phyloP scores from a whole-genome alignment of 2,329 filamentous ascomycete species.

The Emydomyces testavorans region DNA sequence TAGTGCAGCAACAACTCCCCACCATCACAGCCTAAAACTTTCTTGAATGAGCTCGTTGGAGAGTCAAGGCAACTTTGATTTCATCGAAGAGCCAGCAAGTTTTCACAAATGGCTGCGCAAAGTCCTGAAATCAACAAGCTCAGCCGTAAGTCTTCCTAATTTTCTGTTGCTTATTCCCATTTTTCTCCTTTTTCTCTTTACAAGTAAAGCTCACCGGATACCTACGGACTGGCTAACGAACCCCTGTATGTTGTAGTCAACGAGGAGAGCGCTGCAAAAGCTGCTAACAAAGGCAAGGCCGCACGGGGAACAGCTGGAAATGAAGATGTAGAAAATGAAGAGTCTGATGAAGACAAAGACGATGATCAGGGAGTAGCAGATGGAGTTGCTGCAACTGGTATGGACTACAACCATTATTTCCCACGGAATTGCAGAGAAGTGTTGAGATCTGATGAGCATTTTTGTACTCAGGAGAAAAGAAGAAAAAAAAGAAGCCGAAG shows the following conservation, averaged over 20 bases:
- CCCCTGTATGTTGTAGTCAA: constrained; percentile 26
- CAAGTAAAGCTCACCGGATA: background rate
- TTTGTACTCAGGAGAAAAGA: constrained; percentile 43
- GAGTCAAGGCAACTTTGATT: background rate
- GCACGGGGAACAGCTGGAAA: constrained; percentile 29
- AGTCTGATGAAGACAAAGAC: constrained; percentile 45
- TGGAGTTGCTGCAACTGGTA: constrained; percentile 32
- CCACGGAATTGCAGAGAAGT: no score
- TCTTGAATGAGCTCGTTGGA: background rate
- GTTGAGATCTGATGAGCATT: constrained; percentile 3
- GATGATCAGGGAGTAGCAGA: constrained; percentile 33
- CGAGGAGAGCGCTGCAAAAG: constrained; percentile 26
- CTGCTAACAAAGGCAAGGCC: constrained; percentile 21
- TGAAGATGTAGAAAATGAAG: constrained; percentile 42
- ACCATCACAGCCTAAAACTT: background rate
- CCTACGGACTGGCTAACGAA: background rate
- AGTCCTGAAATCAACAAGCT: constrained; percentile 33
- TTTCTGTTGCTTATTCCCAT: background rate
- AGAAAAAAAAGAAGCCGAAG: constrained; percentile 75
- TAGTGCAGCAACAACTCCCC: background rate
- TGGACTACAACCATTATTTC: constrained; percentile 14
- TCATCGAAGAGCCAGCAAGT: background rate
- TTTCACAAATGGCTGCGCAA: constrained; percentile 33
- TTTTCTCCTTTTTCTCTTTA: background rate
- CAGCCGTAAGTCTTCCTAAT: constrained; percentile 24